Evolutionary conservation across 1,284 basidiomycete genomes (phyloP), one percentile per base, ranked within the genome.

Genomic region (Sanguinoderma infundibulare): DNA sequence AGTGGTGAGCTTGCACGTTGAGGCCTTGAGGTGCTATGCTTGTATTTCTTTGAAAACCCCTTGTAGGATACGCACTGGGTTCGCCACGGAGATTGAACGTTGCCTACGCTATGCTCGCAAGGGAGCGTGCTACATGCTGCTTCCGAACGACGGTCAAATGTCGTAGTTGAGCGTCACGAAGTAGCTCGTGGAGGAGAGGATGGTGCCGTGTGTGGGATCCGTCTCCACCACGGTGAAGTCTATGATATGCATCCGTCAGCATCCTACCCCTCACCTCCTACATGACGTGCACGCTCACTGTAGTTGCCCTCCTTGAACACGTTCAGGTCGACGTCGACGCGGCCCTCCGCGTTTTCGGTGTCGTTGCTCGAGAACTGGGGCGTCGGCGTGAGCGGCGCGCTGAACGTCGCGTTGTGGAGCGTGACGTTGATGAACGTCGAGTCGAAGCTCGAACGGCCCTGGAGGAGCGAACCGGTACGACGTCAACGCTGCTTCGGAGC

Each of bases 1-100:
- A 62, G 53, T 69, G 69, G 70, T 72, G 57, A 63, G 28, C 8
- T 26, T 26, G 24, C 10, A 7, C 12, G 8, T 34, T 12, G 34
- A 12, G 14, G 12, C 12, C 34, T 34, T 12, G 34, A 12, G 34
- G 12, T 12, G 12, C 8, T 34, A 12, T 34, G 34, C 12, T 34
- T 34, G 34, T 34, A 34, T 34, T 34, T 34, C 34, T 34, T 34
- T n/a, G n/a, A n/a, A n/a, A n/a, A n/a, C n/a, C n/a, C n/a, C n/a
- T n/a, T n/a, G n/a, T n/a, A n/a, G n/a, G n/a, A n/a, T n/a, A n/a
- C n/a, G n/a, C n/a, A n/a, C n/a, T n/a, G n/a, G n/a, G n/a, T n/a
- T n/a, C n/a, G n/a, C n/a, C n/a, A n/a, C n/a, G n/a, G n/a, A n/a
- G n/a, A n/a, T n/a, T n/a, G n/a, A n/a, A 24, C 9, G 22, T 26